Evolutionary conservation across 257 asterid species (phyloP), one percentile per base, ranked within the genome.

Genomic region (Primulina tabacum): DNA sequence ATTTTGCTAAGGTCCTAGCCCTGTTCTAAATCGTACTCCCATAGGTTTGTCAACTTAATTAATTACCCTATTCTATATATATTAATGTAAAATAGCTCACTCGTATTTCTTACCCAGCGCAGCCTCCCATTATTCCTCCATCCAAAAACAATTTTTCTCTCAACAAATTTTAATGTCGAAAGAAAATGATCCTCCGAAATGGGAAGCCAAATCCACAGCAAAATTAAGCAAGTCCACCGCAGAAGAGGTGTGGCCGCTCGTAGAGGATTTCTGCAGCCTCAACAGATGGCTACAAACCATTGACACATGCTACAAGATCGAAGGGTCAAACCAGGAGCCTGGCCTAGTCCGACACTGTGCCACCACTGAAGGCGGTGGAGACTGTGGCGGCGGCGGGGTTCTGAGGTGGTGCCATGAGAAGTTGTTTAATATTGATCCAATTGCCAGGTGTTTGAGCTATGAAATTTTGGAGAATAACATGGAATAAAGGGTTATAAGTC

Each of bases 341-440:
- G 88, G 83, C 20, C 71, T 79, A 14, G 71, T 86, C 68, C 96
- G 97, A 3, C 83, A 80, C 74, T 88, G 93, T 60, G 78, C 89
- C 69, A 11, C 82, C 65, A 60, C 88, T 14, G 78, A 4, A 7
- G 81, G 71, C 65, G 76, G 75, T 7, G 82, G 64, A 1, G 30
- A 24, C 26, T 24, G 26, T 24, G 26, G 26, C 26, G 30, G 30
- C 0, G 30, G 0, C 2, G 62, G 32, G 29, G 73, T 37, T 0
- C 72, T 74, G 61, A 78, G 50, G 73, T 87, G 95, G 96, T 83
- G 88, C 58, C 88, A 78, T 9, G 96, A 90, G 78, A 84, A 60
- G 80, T 73, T 90, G 71, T 0, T 85, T 0, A 76, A n/a, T 0
- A 18, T 86, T 2, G 89, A 90, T 9, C 80, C 81, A 0, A 65